These are phyloP conservation scores for Macroventuria anomochaeta DNA, from an alignment of 2,329 filamentous ascomycete genomes.

Conservation along the genomic window DNA sequence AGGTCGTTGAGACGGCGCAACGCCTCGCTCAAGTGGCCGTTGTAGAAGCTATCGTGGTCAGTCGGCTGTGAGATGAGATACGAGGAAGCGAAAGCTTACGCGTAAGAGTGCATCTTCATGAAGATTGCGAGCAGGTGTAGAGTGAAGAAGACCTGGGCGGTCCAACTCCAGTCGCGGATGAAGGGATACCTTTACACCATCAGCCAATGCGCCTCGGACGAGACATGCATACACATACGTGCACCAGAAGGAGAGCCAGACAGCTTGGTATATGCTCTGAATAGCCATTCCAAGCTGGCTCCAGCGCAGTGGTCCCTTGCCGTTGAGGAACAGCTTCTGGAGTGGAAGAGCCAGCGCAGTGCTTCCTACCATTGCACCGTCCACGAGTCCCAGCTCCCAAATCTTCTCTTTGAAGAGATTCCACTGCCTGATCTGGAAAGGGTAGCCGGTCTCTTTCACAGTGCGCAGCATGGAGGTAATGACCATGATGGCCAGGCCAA, in stretches of 20 bases:
- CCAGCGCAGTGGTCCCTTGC: conserved; percentile 71
- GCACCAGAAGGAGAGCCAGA: conserved; percentile 85
- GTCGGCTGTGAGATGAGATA: neutral
- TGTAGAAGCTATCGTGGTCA: conserved; percentile 73
- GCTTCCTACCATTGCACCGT: conserved; percentile 81
- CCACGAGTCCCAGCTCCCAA: conserved; percentile 82
- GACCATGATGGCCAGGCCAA: conserved; percentile 94
- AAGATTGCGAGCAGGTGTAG: conserved; percentile 89
- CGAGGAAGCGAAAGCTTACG: conserved; percentile 45
- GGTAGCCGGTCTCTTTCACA: conserved; percentile 89
- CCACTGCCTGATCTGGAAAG: conserved; percentile 87
- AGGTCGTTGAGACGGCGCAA: conserved; percentile 79
- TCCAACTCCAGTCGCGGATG: conserved; percentile 90
- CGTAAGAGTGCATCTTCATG: conserved; percentile 99
- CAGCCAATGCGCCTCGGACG: neutral
- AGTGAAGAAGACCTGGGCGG: conserved; percentile 91
- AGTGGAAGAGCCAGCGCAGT: conserved; percentile 76
- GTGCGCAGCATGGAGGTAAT: conserved; percentile 93
- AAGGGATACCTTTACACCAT: conserved; percentile 71
- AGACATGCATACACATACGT: conserved; percentile 51
- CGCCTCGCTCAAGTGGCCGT: conserved; percentile 89
- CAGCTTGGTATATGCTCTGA: conserved; percentile 80
- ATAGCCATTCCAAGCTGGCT: conserved; percentile 75
- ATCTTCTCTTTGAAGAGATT: conserved; percentile 85
- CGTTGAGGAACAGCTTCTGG: conserved; percentile 70